Conservation (phyloP, 2,329 filamentous ascomycete species). For the Xylaria sp. region DNA sequence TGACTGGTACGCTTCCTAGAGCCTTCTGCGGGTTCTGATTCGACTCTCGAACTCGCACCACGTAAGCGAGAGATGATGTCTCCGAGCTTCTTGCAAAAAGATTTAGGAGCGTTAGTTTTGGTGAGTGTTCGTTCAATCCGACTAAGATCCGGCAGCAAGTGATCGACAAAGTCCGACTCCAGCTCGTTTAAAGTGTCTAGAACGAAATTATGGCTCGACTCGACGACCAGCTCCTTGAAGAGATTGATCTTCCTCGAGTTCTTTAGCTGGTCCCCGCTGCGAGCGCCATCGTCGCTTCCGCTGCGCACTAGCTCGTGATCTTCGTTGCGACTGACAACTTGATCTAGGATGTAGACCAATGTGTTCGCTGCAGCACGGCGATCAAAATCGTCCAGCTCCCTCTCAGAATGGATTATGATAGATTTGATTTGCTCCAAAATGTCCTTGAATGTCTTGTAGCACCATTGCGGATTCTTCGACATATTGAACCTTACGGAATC, state of each 20-base stretch:
- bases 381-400: conserved; percentile 54
- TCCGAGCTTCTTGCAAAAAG: conserved; percentile 49
- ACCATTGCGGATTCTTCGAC: conserved; percentile 61
- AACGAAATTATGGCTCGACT: conserved; percentile 52
- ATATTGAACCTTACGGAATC: conserved; percentile 21
- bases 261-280: not conserved
- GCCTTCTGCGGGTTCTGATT: conserved; percentile 21
- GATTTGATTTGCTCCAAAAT: conserved; percentile 58
- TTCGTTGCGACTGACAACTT: conserved; percentile 56
- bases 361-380: conserved; percentile 59
- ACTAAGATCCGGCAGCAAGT: conserved; percentile 48
- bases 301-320: conserved; percentile 43
- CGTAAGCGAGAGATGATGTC: conserved; percentile 48
- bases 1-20: conserved; percentile 43
- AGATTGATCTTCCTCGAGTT: conserved; percentile 27
- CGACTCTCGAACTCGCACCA: conserved; percentile 29
- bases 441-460: conserved; percentile 58
- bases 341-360: conserved; percentile 60
- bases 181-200: conserved; percentile 55
- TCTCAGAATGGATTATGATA: conserved; percentile 54
- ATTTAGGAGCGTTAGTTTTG: conserved; percentile 42
- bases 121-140: conserved; percentile 48
- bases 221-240: conserved; percentile 41
- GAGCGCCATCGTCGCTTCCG: not conserved
- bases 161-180: conserved; percentile 36